These are phyloP conservation scores for Pseudevernia furfuracea DNA, from an alignment of 495 filamentous ascomycete genomes.

Conservation along the genomic window DNA sequence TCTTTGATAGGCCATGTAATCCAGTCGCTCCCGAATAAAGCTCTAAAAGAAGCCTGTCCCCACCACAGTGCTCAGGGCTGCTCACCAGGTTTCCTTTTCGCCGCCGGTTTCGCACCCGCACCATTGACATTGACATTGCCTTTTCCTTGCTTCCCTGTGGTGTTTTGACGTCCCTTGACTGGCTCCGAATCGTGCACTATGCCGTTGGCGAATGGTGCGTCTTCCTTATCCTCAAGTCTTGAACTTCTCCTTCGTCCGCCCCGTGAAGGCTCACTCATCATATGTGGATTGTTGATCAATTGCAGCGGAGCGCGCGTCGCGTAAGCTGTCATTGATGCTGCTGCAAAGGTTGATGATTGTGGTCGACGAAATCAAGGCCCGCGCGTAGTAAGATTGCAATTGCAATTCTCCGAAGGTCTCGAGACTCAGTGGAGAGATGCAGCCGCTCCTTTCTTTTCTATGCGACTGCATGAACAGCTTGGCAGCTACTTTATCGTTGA, in stretches of 20 bases:
- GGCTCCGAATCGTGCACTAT: slow-evolving; percentile 20
- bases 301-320: slow-evolving; percentile 33
- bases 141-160: slow-evolving; percentile 29
- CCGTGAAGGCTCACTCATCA: slow-evolving; percentile 29
- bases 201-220: slow-evolving; percentile 22
- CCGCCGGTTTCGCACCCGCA: slow-evolving; percentile 21
- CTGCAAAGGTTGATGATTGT: not conserved
- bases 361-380: not conserved
- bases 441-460: slow-evolving; percentile 5
- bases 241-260: slow-evolving; percentile 32
- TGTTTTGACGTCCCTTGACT: slow-evolving; percentile 17
- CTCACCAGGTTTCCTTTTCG: slow-evolving; percentile 44
- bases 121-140: slow-evolving; percentile 21
- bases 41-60: not conserved
- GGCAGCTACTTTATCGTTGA: not conserved
- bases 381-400: not conserved
- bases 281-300: slow-evolving; percentile 27
- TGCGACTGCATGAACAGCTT: slow-evolving; percentile 2
- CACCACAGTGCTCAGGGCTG: slow-evolving; percentile 8
- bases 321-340: slow-evolving; percentile 32
- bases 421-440: not conserved
- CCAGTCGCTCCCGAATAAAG: not conserved
- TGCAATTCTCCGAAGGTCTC: not conserved
- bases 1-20: not conserved
- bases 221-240: slow-evolving; percentile 38